These are phyloP conservation scores for Metschnikowia lochheadii DNA, from an alignment of 805 yeast species.

Conservation along the genomic window DNA sequence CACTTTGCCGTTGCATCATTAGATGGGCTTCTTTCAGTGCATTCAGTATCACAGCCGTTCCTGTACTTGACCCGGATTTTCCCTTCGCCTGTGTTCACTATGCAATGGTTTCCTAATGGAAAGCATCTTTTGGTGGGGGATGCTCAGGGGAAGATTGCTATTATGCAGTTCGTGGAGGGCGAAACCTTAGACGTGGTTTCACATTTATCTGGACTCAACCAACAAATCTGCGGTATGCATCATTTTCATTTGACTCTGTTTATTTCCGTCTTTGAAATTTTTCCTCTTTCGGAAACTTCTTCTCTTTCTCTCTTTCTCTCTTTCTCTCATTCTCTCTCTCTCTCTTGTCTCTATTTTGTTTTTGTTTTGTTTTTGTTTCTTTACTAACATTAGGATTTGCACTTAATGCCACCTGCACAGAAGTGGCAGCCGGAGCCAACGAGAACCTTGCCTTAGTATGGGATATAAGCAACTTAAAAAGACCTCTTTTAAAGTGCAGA, in stretches of 20 bases:
- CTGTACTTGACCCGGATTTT: constrained; percentile 24
- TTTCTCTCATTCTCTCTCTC: no score
- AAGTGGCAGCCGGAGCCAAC: constrained; percentile 78
- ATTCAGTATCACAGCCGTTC: constrained; percentile 27
- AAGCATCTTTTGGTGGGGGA: constrained; percentile 57
- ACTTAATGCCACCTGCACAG: constrained; percentile 47
- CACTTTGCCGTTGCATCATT: constrained; percentile 54
- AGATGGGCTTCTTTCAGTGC: constrained; percentile 47
- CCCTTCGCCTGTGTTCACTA: constrained; percentile 42
- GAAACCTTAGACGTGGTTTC: constrained; percentile 9
- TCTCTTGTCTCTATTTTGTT: not conserved
- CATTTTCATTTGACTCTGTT: not conserved
- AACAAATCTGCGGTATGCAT: constrained; percentile 37
- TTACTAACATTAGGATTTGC: constrained; percentile 49
- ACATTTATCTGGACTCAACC: constrained; percentile 27
- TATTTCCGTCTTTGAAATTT: not conserved
- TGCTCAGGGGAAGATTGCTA: constrained; percentile 54
- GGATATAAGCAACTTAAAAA: constrained; percentile 42
- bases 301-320: no score
- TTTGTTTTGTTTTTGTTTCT: no score
- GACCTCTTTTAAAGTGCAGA: constrained; percentile 43
- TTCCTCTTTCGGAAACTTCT: no score
- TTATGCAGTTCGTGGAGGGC: constrained; percentile 30
- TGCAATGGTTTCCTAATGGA: constrained; percentile 53
- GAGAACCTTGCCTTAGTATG: constrained; percentile 78